Evolutionary conservation across 2,329 filamentous ascomycete genomes (phyloP).

Genomic region (Pseudopyrenochaeta lycopersici): DNA sequence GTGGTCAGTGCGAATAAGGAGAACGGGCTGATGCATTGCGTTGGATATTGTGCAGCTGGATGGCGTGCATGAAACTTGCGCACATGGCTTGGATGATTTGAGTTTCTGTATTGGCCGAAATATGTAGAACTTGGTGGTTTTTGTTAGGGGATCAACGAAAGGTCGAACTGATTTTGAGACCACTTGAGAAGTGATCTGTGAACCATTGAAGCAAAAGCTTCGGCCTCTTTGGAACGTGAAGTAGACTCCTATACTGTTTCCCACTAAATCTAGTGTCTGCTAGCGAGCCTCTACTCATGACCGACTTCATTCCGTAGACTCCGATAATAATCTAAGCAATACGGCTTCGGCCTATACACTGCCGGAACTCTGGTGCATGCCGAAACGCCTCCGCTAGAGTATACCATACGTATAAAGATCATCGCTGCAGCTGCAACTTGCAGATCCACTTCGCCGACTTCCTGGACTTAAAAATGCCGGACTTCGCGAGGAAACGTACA

Average conservation of each 20-base stretch:
- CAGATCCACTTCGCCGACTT: slow-evolving; percentile 30
- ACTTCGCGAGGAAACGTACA: slow-evolving; percentile 6
- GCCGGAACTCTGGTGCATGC: slow-evolving; percentile 23
- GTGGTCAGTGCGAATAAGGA: neutral
- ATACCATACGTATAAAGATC: slow-evolving; percentile 19
- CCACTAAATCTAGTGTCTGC: too few species aligned
- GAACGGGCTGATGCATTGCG: neutral
- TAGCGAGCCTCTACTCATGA: neutral
- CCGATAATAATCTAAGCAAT: neutral
- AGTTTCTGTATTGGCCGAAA: neutral
- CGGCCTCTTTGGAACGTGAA: too few species aligned
- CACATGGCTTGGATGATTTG: neutral
- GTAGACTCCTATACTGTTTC: too few species aligned
- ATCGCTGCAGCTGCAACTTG: slow-evolving; percentile 22
- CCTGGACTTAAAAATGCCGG: slow-evolving; percentile 1
- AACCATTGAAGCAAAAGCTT: neutral
- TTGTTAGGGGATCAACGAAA: neutral
- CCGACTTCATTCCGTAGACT: neutral
- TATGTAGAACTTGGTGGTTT: neutral
- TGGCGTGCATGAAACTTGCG: slow-evolving; percentile 1
- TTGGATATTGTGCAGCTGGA: neutral
- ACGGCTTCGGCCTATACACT: slow-evolving; percentile 8
- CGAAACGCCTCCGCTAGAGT: slow-evolving; percentile 35
- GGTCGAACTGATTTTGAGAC: neutral
- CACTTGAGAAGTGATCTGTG: neutral